These are phyloP conservation scores for Sporothrix phasma DNA, from an alignment of 2,329 filamentous ascomycete genomes.

Conservation along the genomic window DNA sequence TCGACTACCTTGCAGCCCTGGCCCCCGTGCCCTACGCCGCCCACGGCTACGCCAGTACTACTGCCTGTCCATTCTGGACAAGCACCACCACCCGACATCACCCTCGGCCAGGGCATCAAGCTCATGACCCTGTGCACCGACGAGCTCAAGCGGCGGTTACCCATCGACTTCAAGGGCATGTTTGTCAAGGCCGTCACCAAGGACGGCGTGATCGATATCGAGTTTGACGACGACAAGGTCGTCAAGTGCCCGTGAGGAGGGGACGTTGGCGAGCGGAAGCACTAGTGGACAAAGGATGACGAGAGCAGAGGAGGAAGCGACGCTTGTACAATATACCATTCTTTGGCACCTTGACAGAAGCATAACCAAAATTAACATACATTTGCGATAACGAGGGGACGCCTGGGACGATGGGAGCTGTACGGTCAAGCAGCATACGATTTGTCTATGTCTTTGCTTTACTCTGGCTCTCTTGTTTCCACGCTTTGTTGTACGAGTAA, in stretches of 20 bases:
- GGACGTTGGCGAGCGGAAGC: not conserved
- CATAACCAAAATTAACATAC: slow-evolving; percentile 8
- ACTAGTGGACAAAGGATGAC: not conserved
- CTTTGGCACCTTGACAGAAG: slow-evolving; percentile 1
- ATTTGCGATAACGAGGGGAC: not conserved
- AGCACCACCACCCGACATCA: slow-evolving; percentile 94
- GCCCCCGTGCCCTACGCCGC: slow-evolving; percentile 89
- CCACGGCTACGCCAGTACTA: slow-evolving; percentile 99
- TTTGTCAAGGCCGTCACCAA: slow-evolving; percentile 89
- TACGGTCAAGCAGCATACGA: not conserved
- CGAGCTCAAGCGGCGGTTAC: slow-evolving; percentile 91
- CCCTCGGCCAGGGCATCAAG: slow-evolving; percentile 80
- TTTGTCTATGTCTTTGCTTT: not conserved
- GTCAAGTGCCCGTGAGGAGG: slow-evolving; percentile 46
- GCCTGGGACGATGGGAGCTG: not conserved
- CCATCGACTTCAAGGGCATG: slow-evolving; percentile 98
- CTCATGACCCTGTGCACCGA: slow-evolving; percentile 91
- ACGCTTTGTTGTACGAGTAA: no score
- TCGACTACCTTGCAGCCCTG: slow-evolving; percentile 87
- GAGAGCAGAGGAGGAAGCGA: not conserved
- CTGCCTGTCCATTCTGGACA: slow-evolving; percentile 93
- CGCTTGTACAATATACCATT: slow-evolving; percentile 6
- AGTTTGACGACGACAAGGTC: slow-evolving; percentile 73
- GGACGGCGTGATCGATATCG: slow-evolving; percentile 77
- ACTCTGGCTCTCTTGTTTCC: no score